A percentile compares a stretch with the other conserved stretches of the same genome.
These are phyloP conservation scores for Cordyceps cateniannulata DNA, from an alignment of 2,329 filamentous ascomycete species.

Conservation along the genomic window DNA sequence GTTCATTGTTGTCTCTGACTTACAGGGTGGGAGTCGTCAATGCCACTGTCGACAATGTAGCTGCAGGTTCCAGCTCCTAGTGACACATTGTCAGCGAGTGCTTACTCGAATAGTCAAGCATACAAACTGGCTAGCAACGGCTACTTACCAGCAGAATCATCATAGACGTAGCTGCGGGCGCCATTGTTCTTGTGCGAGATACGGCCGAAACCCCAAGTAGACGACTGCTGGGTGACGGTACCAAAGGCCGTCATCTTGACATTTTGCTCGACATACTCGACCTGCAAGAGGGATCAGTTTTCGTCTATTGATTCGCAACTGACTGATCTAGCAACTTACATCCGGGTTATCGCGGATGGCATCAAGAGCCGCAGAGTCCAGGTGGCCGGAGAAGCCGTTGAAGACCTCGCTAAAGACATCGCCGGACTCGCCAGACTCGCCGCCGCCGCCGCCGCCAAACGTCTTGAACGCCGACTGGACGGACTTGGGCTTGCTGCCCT, in stretches of 20 bases:
- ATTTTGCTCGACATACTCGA: slow-evolving; percentile 32
- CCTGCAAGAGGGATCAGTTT: slow-evolving; percentile 12
- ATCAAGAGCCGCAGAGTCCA: slow-evolving; percentile 12
- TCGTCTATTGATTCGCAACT: too few species aligned
- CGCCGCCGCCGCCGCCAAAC: too few species aligned
- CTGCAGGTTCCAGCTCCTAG: slow-evolving; percentile 17
- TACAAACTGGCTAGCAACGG: too few species aligned
- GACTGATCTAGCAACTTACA: slow-evolving; percentile 8
- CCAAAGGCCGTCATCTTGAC: slow-evolving; percentile 18
- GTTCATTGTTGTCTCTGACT: too few species aligned
- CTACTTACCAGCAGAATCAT: slow-evolving; percentile 15
- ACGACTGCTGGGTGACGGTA: slow-evolving; percentile 14
- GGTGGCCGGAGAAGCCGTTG: slow-evolving; percentile 14
- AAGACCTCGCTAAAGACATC: slow-evolving; percentile 15
- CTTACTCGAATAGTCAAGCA: too few species aligned
- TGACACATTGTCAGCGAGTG: not conserved
- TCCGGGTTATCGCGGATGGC: slow-evolving; percentile 14
- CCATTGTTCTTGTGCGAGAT: slow-evolving; percentile 17
- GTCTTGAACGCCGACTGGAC: slow-evolving; percentile 13
- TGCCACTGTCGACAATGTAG: slow-evolving; percentile 23
- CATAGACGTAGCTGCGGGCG: slow-evolving; percentile 17
- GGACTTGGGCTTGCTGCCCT: slow-evolving; percentile 9
- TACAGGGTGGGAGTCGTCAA: slow-evolving; percentile 21
- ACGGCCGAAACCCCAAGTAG: slow-evolving; percentile 19
- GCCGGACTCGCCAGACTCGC: slow-evolving; percentile 6